These are phyloP conservation scores for Ganoderma boninense DNA, from an alignment of 1,284 basidiomycete species.

Conservation along the genomic window DNA sequence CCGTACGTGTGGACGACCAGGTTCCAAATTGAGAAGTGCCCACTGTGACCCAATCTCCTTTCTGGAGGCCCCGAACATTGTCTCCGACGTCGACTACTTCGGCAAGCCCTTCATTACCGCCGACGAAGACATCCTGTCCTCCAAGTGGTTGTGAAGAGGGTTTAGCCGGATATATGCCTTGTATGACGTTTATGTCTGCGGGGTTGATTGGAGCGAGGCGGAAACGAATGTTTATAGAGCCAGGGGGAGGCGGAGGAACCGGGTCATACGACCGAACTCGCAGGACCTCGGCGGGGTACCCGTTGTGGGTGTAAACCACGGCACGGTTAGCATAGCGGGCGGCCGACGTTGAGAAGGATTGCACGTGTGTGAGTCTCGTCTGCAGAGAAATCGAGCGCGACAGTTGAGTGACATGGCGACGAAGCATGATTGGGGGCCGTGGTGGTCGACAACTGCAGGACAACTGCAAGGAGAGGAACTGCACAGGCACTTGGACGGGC, in stretches of 20 bases:
- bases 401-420: slow-evolving; percentile 9
- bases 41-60: slow-evolving; percentile 82
- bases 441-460: neutral
- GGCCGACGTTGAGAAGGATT: slow-evolving; percentile 27
- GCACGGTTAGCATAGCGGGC: slow-evolving; percentile 57
- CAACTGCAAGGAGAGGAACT: no score
- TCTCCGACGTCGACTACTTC: slow-evolving; percentile 68
- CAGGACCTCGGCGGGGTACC: slow-evolving; percentile 69
- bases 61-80: slow-evolving; percentile 56
- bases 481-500: neutral
- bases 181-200: slow-evolving; percentile 82
- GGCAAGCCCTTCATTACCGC: slow-evolving; percentile 84
- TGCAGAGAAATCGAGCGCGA: neutral
- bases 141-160: slow-evolving; percentile 49
- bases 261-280: slow-evolving; percentile 58
- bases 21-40: slow-evolving; percentile 76
- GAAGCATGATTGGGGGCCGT: slow-evolving; percentile 15
- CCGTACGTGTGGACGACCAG: slow-evolving; percentile 73
- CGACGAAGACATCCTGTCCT: slow-evolving; percentile 61
- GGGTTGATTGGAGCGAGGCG: slow-evolving; percentile 86
- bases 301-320: slow-evolving; percentile 67
- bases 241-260: slow-evolving; percentile 59
- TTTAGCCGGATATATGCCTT: slow-evolving; percentile 82
- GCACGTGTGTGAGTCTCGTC: neutral
- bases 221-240: slow-evolving; percentile 71